phyloP scores from a whole-genome alignment of 441 rosid species.

The Iberis amara region DNA sequence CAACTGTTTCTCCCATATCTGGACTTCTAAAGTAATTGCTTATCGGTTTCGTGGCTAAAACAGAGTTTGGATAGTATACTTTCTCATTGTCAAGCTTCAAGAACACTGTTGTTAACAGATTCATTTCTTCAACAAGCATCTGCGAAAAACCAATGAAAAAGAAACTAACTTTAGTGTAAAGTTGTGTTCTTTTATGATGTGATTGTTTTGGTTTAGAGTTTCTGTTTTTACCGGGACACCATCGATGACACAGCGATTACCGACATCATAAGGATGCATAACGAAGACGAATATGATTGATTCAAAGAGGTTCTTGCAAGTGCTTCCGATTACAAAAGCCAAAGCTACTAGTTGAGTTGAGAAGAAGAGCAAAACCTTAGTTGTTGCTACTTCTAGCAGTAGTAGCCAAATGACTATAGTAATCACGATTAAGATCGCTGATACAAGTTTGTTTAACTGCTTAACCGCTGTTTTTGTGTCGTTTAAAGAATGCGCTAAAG shows the following conservation, averaged over 20 bases:
- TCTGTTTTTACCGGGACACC: conserved; percentile 45
- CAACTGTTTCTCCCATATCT: conserved; percentile 49
- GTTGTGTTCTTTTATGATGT: too few relatives aligned
- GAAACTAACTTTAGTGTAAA: too few relatives aligned
- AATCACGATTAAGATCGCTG: conserved; percentile 37
- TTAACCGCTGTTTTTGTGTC: conserved; percentile 65
- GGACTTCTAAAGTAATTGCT: conserved; percentile 71
- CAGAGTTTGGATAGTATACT: conserved; percentile 48
- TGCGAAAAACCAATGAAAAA: too few relatives aligned
- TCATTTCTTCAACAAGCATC: conserved; percentile 72
- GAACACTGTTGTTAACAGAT: conserved; percentile 56
- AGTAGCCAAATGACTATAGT: conserved; percentile 46
- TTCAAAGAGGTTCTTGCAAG: conserved; percentile 62
- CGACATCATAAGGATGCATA: conserved; percentile 70
- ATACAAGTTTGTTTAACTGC: conserved; percentile 48
- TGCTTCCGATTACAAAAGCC: conserved; percentile 60
- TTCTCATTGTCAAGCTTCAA: conserved; percentile 59
- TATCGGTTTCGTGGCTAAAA: conserved; percentile 58
- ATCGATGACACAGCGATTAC: conserved; percentile 67
- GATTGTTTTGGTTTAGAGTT: not conserved
- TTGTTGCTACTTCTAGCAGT: conserved; percentile 51
- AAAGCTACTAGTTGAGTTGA: conserved; percentile 55
- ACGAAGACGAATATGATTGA: conserved; percentile 60
- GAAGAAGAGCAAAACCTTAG: conserved; percentile 48
- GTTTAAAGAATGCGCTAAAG: conserved; percentile 56